Percentiles rank a stretch among this genome's conserved stretches.
These are phyloP conservation scores for Eucalyptus shirleyi DNA, from an alignment of 345 rosid genomes.

Conservation along the genomic window DNA sequence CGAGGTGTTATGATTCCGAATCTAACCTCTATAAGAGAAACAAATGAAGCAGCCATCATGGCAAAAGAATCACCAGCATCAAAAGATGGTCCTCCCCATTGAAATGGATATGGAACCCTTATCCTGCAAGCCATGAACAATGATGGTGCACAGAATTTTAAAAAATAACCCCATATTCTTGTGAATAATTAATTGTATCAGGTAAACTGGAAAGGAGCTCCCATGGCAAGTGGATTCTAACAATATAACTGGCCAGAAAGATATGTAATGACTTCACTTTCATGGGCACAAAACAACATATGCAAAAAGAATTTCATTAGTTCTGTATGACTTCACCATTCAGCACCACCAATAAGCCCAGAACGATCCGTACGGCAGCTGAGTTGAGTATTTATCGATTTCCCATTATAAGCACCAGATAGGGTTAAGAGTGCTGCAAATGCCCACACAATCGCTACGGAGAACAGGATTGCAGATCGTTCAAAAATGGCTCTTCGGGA, in stretches of 20 bases:
- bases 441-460: conserved; percentile 52
- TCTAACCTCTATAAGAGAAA: conserved; percentile 65
- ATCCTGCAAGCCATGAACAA: conserved; percentile 33
- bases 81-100: conserved; percentile 73
- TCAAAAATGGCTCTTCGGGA: conserved; percentile 22
- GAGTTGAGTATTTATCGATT: conserved; percentile 45
- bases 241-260: not conserved
- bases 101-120: conserved; percentile 75
- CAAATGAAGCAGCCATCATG: conserved; percentile 66
- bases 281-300: not conserved
- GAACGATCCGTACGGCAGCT: conserved; percentile 85
- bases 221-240: not conserved
- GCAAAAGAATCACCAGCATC: conserved; percentile 50
- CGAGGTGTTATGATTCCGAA: not conserved
- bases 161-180: not conserved
- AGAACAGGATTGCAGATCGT: conserved; percentile 48
- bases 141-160: not conserved
- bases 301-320: not conserved
- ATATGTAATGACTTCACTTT: not conserved
- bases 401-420: conserved; percentile 64
- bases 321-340: conserved; percentile 39
- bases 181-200: not conserved
- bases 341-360: conserved; percentile 69
- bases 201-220: not conserved
- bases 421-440: conserved; percentile 73